A percentile compares a stretch with the other conserved stretches of the same genome.
These are phyloP conservation scores for Candida rishiriensis DNA, from an alignment of 805 yeast genomes.

Conservation along the genomic window DNA sequence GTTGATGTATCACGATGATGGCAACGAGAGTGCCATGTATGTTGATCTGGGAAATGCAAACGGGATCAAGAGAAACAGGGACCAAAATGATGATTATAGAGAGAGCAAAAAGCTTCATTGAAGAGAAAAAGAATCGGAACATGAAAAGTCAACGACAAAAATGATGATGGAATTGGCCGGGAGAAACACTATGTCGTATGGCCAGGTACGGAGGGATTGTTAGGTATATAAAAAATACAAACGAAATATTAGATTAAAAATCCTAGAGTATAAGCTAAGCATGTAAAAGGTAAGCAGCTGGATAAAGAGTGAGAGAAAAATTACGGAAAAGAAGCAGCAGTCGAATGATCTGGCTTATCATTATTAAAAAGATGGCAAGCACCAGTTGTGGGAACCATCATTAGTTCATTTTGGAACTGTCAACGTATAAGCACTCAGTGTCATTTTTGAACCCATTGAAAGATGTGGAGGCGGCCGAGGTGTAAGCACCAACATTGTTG, in stretches of 20 bases:
- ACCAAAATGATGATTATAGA: conserved; percentile 7
- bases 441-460: conserved; percentile 82
- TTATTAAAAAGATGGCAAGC: no score
- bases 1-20: conserved; percentile 8
- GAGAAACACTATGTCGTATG: no score
- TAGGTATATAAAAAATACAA: no score
- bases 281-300: no score
- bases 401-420: conserved; percentile 16
- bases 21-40: conserved; percentile 22
- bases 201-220: no score
- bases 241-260: no score
- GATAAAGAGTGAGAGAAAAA: no score
- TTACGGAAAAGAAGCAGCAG: no score
- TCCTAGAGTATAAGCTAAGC: no score
- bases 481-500: conserved; percentile 83
- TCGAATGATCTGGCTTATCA: no score
- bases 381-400: no score
- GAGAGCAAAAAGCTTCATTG: conserved; percentile 10
- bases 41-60: conserved; percentile 21
- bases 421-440: conserved; percentile 60
- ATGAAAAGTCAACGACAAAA: neutral
- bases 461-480: conserved; percentile 84
- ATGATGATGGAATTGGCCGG: neutral
- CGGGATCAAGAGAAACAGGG: conserved; percentile 21
- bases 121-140: conserved; percentile 2